Conservation (phyloP, 768 basidiomycete species). For the Piloderma croceum region DNA sequence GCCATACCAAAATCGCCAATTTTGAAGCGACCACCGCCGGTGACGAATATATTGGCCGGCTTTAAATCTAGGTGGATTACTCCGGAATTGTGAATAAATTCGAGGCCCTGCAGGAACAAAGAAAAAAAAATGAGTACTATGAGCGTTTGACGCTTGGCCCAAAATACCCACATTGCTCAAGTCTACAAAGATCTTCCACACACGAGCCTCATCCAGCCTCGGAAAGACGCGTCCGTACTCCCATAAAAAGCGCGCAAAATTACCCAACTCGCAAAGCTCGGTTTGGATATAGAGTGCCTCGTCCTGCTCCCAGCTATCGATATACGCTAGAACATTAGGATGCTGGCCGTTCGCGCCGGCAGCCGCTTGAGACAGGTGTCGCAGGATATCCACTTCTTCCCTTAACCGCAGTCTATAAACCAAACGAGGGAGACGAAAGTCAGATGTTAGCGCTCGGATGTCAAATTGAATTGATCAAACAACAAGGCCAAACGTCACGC, state of each 20-base stretch:
- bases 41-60: constrained; percentile 94
- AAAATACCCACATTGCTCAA: constrained; percentile 70
- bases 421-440: constrained; percentile 21
- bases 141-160: neutral
- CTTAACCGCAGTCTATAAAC: constrained; percentile 57
- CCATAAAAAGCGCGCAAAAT: constrained; percentile 85
- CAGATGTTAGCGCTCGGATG: neutral
- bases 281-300: constrained; percentile 88
- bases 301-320: constrained; percentile 95
- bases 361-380: constrained; percentile 54
- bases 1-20: constrained; percentile 99
- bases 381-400: constrained; percentile 91
- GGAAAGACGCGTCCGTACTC: constrained; percentile 85
- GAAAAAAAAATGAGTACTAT: neutral
- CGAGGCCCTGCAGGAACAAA: constrained; percentile 54
- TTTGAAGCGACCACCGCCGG: constrained; percentile 80
- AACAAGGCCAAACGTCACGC: constrained; percentile 10
- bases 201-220: constrained; percentile 81
- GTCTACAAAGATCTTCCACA: constrained; percentile 95
- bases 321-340: constrained; percentile 80
- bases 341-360: constrained; percentile 38
- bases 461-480: too few species aligned
- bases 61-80: constrained; percentile 96
- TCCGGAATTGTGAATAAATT: constrained; percentile 82
- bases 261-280: constrained; percentile 90